Evolutionary conservation across 1,139 yeast genomes (phyloP).

Genomic region (Candida gigantensis): DNA sequence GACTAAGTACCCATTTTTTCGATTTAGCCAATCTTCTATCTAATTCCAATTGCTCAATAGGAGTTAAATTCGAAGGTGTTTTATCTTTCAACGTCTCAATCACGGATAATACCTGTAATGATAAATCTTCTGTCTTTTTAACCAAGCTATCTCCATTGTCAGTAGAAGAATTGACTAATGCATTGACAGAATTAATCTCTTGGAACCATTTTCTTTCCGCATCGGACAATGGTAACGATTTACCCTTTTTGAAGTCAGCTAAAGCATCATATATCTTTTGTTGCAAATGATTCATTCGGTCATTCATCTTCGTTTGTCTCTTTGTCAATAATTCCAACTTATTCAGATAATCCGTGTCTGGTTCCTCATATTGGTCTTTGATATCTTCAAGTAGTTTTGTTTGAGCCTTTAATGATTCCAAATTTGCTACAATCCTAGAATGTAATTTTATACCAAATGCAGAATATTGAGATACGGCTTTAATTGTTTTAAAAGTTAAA

Average conservation of each 20-base stretch:
- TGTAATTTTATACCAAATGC: constrained; percentile 25
- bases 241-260: constrained; percentile 21
- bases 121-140: constrained; percentile 15
- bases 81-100: constrained; percentile 5
- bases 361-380: constrained; percentile 14
- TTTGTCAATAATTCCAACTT: constrained; percentile 18
- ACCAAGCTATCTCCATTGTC: constrained; percentile 12
- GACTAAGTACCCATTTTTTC: constrained; percentile 21
- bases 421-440: constrained; percentile 23
- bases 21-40: constrained; percentile 20
- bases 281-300: constrained; percentile 24
- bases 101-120: constrained; percentile 19
- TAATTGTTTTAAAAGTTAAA: constrained; percentile 21
- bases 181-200: constrained; percentile 33
- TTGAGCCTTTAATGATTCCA: constrained; percentile 27
- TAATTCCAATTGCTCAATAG: constrained; percentile 20
- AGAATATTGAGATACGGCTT: constrained; percentile 21
- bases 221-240: constrained; percentile 33
- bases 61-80: background rate
- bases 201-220: constrained; percentile 40
- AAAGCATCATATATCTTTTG: constrained; percentile 24
- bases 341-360: constrained; percentile 15
- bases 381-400: constrained; percentile 17
- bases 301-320: constrained; percentile 26
- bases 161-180: constrained; percentile 13